Conservation (phyloP, 1,284 basidiomycete genomes). For the Bondarzewia mesenterica region DNA sequence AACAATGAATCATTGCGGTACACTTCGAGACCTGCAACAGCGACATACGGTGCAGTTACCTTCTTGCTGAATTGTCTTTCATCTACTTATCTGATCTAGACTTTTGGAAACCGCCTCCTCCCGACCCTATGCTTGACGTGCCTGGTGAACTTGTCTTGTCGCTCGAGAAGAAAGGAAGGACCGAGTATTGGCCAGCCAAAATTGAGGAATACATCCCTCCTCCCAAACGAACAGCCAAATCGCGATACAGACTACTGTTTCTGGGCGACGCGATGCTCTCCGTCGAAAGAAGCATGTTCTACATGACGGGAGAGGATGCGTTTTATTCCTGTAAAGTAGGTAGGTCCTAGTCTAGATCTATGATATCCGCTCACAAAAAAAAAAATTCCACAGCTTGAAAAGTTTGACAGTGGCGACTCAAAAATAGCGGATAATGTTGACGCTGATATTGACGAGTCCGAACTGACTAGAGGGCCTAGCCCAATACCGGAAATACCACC, state of each 20-base stretch:
- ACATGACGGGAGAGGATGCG: constrained; percentile 41
- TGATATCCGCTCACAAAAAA: constrained; percentile 5
- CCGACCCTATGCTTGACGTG: constrained; percentile 42
- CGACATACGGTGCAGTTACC: not conserved
- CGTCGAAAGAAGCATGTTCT: constrained; percentile 46
- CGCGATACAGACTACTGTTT: constrained; percentile 45
- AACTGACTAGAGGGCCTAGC: constrained; percentile 3
- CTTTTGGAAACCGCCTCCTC: constrained; percentile 29
- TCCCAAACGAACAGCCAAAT: constrained; percentile 21
- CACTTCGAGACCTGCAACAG: not conserved
- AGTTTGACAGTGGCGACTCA: constrained; percentile 39
- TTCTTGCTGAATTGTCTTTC: not conserved
- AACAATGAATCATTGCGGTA: constrained; percentile 14
- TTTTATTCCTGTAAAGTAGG: constrained; percentile 53
- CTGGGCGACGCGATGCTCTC: constrained; percentile 37
- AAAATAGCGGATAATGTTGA: constrained; percentile 34
- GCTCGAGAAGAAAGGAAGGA: constrained; percentile 28
- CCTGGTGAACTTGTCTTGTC: constrained; percentile 62
- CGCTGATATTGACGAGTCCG: constrained; percentile 13
- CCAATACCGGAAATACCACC: constrained; percentile 19
- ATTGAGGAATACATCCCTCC: constrained; percentile 48
- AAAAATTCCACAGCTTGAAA: constrained; percentile 46
- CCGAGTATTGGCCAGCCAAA: constrained; percentile 56
- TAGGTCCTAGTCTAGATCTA: constrained; percentile 6
- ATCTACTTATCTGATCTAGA: constrained; percentile 5